Evolutionary conservation across 2,329 filamentous ascomycete species (phyloP).

Genomic region (Aspergillus caelatus): DNA sequence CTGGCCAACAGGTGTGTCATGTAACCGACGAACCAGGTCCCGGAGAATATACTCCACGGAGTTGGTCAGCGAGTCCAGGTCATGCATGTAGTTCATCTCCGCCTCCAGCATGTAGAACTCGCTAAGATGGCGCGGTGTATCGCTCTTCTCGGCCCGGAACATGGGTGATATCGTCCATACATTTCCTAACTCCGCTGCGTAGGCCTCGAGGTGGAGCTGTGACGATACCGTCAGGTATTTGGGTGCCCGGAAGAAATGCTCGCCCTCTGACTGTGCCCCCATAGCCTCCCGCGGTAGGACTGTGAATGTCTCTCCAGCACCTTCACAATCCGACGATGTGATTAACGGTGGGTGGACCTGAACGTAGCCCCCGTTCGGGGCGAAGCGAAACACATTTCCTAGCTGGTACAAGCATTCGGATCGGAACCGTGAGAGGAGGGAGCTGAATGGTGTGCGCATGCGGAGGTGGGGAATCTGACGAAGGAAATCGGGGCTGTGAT

Average conservation of each 20-base stretch:
- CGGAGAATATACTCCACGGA: constrained; percentile 79
- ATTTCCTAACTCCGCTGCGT: constrained; percentile 82
- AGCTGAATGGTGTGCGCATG: constrained; percentile 76
- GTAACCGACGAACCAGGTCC: constrained; percentile 54
- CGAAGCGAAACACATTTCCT: constrained; percentile 70
- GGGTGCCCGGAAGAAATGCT: constrained; percentile 76
- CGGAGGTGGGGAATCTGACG: constrained; percentile 87
- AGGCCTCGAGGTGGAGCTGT: constrained; percentile 90
- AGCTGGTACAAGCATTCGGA: constrained; percentile 76
- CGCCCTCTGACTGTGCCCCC: constrained; percentile 35
- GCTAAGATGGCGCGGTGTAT: constrained; percentile 89
- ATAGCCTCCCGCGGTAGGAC: constrained; percentile 55
- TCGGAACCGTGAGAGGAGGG: constrained; percentile 77
- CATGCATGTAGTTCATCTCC: constrained; percentile 77
- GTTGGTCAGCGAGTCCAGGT: constrained; percentile 72
- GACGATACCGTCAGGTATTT: constrained; percentile 96
- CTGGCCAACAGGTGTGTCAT: constrained; percentile 53
- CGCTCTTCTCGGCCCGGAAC: constrained; percentile 90
- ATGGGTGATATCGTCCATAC: constrained; percentile 95
- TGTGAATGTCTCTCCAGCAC: constrained; percentile 89
- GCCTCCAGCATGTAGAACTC: constrained; percentile 99
- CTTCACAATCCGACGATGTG: constrained; percentile 96
- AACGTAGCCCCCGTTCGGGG: constrained; percentile 60
- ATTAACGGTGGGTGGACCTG: constrained; percentile 91
- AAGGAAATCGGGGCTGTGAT: constrained; percentile 85